Evolutionary conservation across 1,139 yeast species (phyloP).

Genomic region (Debaryomyces subglobosus): DNA sequence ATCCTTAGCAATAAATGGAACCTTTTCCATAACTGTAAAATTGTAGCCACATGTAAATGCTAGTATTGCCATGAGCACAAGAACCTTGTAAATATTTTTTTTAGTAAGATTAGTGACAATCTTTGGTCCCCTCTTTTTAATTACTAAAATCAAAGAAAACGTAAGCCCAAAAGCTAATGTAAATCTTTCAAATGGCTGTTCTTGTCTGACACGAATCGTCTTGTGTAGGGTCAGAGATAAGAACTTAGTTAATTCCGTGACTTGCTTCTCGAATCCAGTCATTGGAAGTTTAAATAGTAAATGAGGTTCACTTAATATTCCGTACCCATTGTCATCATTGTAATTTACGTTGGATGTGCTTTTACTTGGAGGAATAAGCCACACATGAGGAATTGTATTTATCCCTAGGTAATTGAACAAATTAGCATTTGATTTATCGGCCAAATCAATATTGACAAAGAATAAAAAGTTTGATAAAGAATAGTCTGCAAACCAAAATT

Average conservation of each 20-base stretch:
- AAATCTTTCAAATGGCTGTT: slow-evolving; percentile 46
- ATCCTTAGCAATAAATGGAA: slow-evolving; percentile 63
- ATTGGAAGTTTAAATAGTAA: slow-evolving; percentile 36
- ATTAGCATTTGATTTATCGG: slow-evolving; percentile 35
- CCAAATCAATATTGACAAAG: slow-evolving; percentile 56
- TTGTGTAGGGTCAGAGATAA: slow-evolving; percentile 48
- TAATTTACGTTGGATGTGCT: slow-evolving; percentile 17
- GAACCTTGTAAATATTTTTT: slow-evolving; percentile 34
- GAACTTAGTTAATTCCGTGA: slow-evolving; percentile 55
- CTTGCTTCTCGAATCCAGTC: slow-evolving; percentile 30
- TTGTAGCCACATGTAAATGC: slow-evolving; percentile 62
- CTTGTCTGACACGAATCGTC: slow-evolving; percentile 43
- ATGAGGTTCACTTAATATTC: slow-evolving; percentile 34
- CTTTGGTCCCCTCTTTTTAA: slow-evolving; percentile 53
- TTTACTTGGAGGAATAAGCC: slow-evolving; percentile 61
- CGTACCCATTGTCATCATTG: slow-evolving; percentile 23
- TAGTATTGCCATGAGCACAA: slow-evolving; percentile 45
- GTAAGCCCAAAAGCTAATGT: slow-evolving; percentile 49
- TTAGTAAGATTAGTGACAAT: slow-evolving; percentile 35
- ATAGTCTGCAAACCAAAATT: slow-evolving; percentile 47
- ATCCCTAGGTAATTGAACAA: slow-evolving; percentile 45
- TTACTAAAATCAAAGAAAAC: slow-evolving; percentile 44
- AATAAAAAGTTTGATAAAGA: slow-evolving; percentile 40
- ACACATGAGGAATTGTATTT: slow-evolving; percentile 60
- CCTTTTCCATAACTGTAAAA: slow-evolving; percentile 59